Evolutionary conservation across 345 rosid genomes (phyloP).

Genomic region (Dovyalis caffra): DNA sequence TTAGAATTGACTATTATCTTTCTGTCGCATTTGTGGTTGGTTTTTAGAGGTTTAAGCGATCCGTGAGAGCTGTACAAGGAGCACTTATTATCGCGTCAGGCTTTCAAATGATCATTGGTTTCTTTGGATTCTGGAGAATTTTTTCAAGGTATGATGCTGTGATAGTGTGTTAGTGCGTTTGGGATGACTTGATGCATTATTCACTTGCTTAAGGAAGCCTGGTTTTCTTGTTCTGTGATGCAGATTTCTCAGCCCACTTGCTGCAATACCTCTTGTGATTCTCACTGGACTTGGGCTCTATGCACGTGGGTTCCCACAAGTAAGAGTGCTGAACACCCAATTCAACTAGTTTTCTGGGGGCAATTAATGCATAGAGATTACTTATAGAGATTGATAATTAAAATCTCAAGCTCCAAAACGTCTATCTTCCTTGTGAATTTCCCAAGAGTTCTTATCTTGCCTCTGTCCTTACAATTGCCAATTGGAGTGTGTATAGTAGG

Average conservation of each 20-base stretch:
- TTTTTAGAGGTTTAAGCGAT: slow-evolving; percentile 54
- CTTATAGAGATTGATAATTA: neutral
- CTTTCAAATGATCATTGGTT: slow-evolving; percentile 58
- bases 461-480: neutral
- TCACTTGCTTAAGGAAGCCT: neutral
- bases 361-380: neutral
- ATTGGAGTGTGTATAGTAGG: neutral
- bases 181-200: neutral
- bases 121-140: slow-evolving; percentile 83
- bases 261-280: slow-evolving; percentile 77
- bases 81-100: slow-evolving; percentile 72
- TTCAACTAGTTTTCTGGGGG: neutral
- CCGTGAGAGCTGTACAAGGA: slow-evolving; percentile 79
- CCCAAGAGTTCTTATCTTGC: neutral
- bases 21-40: slow-evolving; percentile 3
- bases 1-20: neutral
- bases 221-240: slow-evolving; percentile 18
- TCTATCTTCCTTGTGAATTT: neutral
- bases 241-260: slow-evolving; percentile 79
- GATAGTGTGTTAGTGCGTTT: neutral
- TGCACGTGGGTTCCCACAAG: slow-evolving; percentile 72
- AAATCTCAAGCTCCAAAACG: neutral
- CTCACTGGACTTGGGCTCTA: slow-evolving; percentile 84
- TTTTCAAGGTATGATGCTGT: slow-evolving; percentile 45
- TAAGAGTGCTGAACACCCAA: slow-evolving; percentile 23